Evolutionary conservation across 2,329 filamentous ascomycete species (phyloP).

Genomic region (Phyllosticta citribraziliensis): DNA sequence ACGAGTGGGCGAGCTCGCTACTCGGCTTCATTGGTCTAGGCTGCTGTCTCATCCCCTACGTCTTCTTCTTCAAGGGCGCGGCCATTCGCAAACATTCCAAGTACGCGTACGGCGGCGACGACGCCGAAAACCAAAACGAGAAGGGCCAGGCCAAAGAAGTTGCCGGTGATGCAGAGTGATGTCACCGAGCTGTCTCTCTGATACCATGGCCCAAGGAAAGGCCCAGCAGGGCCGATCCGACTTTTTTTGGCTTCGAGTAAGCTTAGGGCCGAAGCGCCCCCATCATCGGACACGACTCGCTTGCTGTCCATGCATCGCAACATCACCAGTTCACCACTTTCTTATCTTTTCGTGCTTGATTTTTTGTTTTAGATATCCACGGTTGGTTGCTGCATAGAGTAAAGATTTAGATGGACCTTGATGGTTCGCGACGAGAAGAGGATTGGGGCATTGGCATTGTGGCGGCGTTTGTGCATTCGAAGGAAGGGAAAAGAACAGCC

Average conservation of each 20-base stretch:
- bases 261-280: not conserved
- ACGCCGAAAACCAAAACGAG: slow-evolving; percentile 35
- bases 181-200: not conserved
- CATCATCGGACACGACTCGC: not conserved
- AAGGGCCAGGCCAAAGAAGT: not conserved
- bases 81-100: slow-evolving; percentile 58
- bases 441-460: not conserved
- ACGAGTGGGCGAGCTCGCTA: slow-evolving; percentile 67
- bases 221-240: not conserved
- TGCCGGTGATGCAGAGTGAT: not conserved
- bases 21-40: slow-evolving; percentile 64
- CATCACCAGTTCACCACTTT: not conserved
- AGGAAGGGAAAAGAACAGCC: not conserved
- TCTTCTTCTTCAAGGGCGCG: slow-evolving; percentile 72
- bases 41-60: slow-evolving; percentile 73
- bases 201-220: not conserved
- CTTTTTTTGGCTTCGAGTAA: not conserved
- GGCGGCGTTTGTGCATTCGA: not conserved
- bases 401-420: not conserved
- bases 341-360: not conserved
- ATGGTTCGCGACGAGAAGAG: not conserved
- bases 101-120: slow-evolving; percentile 58
- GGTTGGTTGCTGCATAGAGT: not conserved
- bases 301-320: not conserved
- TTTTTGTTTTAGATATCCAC: not conserved